Evolutionary conservation across 2,329 filamentous ascomycete species (phyloP), one percentile per base, ranked within the genome.

Genomic region (Dactylonectria estremocensis): DNA sequence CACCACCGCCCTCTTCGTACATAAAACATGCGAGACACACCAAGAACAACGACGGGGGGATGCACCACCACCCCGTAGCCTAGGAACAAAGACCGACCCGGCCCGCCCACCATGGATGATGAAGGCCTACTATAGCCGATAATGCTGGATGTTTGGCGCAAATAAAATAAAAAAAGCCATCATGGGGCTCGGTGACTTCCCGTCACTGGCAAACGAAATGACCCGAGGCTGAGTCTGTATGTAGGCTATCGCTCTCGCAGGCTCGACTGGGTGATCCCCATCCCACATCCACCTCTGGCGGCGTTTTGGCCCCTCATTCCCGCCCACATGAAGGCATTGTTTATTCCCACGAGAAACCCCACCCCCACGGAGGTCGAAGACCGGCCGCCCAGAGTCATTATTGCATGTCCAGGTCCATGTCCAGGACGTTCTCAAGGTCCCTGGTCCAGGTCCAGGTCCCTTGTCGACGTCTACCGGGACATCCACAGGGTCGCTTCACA

Each of bases 321-420:
- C 63, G 57, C 50, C 45, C 57, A 56, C 56, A 56, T 22, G 45
- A 53, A 66, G 35, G 9, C 57, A 63, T 61, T 64, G 64, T 70
- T 73, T 73, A 69, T 71, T 76, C 65, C 67, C 62, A 74, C 61
- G 28, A 57, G 46, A 49, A 40, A 40, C 68, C 67, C 67, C 72
- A 75, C 74, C 74, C 74, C 74, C 74, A 76, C 74, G 74, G 74
- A 76, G 71, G 71, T 75, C 72, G 64, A 75, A 75, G 73, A 33
- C 73, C 73, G 73, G 57, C 66, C 35, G 61, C 62, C 22, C 58
- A 54, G 50, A 64, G 52, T 22, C n/a, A 40, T 62, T 64, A 31
- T 28, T 57, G 22, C 45, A 63, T 50, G 53, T 57, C 54, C 48
- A 40, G 48, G 59, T 46, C 50, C 50, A 28, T 33, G 18, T 45